These are phyloP conservation scores for Skeletonema potamos DNA, from an alignment of 108 stramenopile genomes.

Conservation along the genomic window DNA sequence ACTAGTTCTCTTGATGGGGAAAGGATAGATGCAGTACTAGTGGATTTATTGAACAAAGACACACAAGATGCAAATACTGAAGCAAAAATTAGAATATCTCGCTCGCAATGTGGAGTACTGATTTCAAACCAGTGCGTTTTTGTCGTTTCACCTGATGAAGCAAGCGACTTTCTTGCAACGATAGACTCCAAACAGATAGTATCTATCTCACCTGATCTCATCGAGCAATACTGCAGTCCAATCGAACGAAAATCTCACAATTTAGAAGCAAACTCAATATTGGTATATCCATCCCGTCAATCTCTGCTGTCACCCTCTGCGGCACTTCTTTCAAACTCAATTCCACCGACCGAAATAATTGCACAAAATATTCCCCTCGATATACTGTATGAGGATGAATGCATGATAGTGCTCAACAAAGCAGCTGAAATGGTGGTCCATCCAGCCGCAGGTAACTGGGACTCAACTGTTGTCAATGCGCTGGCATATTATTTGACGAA, in stretches of 20 bases:
- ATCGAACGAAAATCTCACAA: constrained; percentile 37
- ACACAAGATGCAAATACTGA: constrained; percentile 5
- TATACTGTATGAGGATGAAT: constrained; percentile 91
- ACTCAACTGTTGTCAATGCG: constrained; percentile 94
- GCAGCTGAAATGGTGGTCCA: constrained; percentile 96
- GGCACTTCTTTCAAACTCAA: constrained; percentile 40
- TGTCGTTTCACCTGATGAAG: constrained; percentile 25
- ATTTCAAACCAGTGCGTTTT: constrained; percentile 37
- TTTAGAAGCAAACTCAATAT: constrained; percentile 32
- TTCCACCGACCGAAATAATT: constrained; percentile 63
- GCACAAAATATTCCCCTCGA: constrained; percentile 80
- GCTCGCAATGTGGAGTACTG: constrained; percentile 47
- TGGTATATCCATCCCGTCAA: constrained; percentile 47
- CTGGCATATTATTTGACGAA: constrained; percentile 85
- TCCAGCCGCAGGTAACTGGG: constrained; percentile 97
- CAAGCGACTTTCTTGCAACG: constrained; percentile 3
- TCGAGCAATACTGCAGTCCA: constrained; percentile 16
- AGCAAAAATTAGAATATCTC: constrained; percentile 26
- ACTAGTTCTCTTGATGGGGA: constrained; percentile 20
- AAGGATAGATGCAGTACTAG: constrained; percentile 39
- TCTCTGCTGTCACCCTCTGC: constrained; percentile 39
- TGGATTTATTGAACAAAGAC: constrained; percentile 35
- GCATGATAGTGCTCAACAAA: constrained; percentile 92
- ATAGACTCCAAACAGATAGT: not conserved
- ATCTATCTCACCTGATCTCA: constrained; percentile 12